Evolutionary conservation across 2,329 filamentous ascomycete genomes (phyloP).

Genomic region (Furcasterigmium furcatum): DNA sequence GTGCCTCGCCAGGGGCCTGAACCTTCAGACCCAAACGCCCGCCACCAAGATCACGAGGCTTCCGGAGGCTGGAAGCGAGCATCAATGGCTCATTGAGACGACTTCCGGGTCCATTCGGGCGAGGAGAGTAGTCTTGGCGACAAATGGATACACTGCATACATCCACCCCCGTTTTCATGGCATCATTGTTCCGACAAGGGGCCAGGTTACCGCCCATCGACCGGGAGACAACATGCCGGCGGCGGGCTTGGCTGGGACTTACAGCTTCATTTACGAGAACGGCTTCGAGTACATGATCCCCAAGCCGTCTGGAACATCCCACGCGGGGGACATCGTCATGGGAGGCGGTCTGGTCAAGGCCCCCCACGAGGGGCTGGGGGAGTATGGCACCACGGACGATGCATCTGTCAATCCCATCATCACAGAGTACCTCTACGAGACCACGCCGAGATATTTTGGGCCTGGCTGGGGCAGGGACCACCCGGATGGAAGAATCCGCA

Average conservation of each 20-base stretch:
- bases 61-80: neutral
- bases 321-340: conserved; percentile 54
- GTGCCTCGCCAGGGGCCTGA: conserved; percentile 6
- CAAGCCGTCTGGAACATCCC: conserved; percentile 39
- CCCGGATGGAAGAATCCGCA: conserved; percentile 33
- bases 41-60: conserved; percentile 1
- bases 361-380: conserved; percentile 34
- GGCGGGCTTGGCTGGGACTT: conserved; percentile 44
- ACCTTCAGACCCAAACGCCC: conserved; percentile 7
- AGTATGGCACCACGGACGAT: conserved; percentile 57
- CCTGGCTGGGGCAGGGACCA: conserved; percentile 43
- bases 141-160: conserved; percentile 22
- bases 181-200: conserved; percentile 16
- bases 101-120: conserved; percentile 14
- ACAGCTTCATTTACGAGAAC: conserved; percentile 56
- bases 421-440: conserved; percentile 40
- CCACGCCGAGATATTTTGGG: conserved; percentile 49
- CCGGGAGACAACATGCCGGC: conserved; percentile 29
- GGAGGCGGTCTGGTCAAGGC: conserved; percentile 52
- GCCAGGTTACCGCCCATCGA: conserved; percentile 19
- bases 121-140: conserved; percentile 18
- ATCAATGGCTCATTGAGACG: conserved; percentile 13
- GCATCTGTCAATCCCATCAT: conserved; percentile 45
- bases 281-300: conserved; percentile 69
- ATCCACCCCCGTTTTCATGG: conserved; percentile 15